Conservation (phyloP, 2,329 filamentous ascomycete genomes). For the Bipolaris oryzae region DNA sequence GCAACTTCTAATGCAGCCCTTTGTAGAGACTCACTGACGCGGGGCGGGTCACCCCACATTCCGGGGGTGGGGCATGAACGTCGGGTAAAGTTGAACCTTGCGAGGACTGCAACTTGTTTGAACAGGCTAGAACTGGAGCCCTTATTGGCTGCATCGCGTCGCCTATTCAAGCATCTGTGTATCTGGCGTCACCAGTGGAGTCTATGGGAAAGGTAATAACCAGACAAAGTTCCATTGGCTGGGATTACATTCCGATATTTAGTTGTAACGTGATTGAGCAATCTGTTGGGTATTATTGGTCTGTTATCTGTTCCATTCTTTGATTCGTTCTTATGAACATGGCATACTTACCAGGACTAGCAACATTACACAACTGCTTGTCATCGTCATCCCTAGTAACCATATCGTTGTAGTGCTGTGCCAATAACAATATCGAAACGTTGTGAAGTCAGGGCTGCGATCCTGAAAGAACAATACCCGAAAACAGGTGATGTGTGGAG, state of each 20-base stretch:
- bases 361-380: not conserved
- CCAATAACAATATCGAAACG: not conserved
- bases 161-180: not conserved
- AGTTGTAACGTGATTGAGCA: too few species aligned
- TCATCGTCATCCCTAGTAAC: too few species aligned
- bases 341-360: not conserved
- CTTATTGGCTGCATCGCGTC: not conserved
- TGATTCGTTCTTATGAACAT: not conserved
- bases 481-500: not conserved
- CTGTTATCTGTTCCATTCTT: not conserved
- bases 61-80: slow-evolving; percentile 33
- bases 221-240: not conserved
- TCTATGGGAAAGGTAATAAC: too few species aligned
- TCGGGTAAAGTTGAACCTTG: slow-evolving; percentile 28
- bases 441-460: not conserved
- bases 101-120: not conserved
- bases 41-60: slow-evolving; percentile 33
- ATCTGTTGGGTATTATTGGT: too few species aligned
- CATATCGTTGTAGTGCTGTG: not conserved
- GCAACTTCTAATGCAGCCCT: not conserved
- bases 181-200: too few species aligned
- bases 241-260: not conserved
- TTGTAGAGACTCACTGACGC: not conserved
- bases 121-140: not conserved
- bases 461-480: not conserved